phyloP scores from a whole-genome alignment of 2,329 filamentous ascomycete species.

The Cercospora sp. region DNA sequence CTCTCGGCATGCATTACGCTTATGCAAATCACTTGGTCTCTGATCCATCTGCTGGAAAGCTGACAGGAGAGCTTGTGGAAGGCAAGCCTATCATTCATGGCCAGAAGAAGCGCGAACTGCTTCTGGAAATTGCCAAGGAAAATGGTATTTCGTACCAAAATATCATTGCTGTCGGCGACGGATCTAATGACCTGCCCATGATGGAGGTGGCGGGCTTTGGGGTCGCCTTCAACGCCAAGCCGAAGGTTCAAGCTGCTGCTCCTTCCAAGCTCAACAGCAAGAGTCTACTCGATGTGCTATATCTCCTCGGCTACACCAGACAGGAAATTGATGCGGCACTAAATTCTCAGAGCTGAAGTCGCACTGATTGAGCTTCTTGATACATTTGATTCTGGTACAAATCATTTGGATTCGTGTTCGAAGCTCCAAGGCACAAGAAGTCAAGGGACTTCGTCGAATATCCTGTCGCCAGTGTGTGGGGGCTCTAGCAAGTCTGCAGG shows the following conservation, averaged over 20 bases:
- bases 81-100: slow-evolving; percentile 72
- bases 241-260: slow-evolving; percentile 75
- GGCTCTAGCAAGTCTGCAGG: slow-evolving; percentile 47
- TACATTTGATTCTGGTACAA: not conserved
- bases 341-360: not conserved
- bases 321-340: slow-evolving; percentile 30
- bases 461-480: slow-evolving; percentile 39
- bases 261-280: slow-evolving; percentile 69
- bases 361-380: not conserved
- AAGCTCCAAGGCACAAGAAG: not conserved
- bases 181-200: slow-evolving; percentile 81
- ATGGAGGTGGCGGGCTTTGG: slow-evolving; percentile 72
- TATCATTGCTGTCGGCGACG: slow-evolving; percentile 74
- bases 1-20: slow-evolving; percentile 83
- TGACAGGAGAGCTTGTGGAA: slow-evolving; percentile 73
- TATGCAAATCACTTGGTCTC: slow-evolving; percentile 81
- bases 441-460: not conserved
- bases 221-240: slow-evolving; percentile 83
- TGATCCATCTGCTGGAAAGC: slow-evolving; percentile 51
- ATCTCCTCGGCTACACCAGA: slow-evolving; percentile 61
- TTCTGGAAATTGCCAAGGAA: slow-evolving; percentile 68
- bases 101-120: slow-evolving; percentile 70
- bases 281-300: slow-evolving; percentile 69
- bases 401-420: not conserved
- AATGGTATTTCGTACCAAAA: slow-evolving; percentile 67